Conservation (phyloP, 164 flowering plant genomes). For the Vitis amurensis region DNA sequence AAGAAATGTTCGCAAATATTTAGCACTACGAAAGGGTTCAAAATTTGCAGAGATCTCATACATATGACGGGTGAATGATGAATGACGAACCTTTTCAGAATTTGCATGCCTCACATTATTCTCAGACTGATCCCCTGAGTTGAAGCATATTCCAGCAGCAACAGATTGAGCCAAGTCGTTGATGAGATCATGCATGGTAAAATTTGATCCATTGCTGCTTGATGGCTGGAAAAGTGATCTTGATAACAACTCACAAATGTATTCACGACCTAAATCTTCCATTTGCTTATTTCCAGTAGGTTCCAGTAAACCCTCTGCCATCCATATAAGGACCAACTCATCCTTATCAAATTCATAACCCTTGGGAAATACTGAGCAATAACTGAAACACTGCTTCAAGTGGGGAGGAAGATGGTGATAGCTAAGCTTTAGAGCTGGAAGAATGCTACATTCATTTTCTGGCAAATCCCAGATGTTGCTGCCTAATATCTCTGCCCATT, state of each 20-base stretch:
- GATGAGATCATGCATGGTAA: slow-evolving; percentile 1
- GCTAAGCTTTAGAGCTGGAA: background rate
- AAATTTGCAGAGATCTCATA: too few species aligned
- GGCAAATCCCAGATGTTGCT: background rate
- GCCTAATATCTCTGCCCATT: too few species aligned
- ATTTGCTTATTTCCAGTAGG: background rate
- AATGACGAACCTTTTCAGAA: background rate
- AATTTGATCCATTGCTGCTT: background rate
- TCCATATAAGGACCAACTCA: background rate
- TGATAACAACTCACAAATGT: background rate
- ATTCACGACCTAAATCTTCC: background rate
- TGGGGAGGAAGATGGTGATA: background rate
- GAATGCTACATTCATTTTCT: background rate
- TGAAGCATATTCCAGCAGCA: background rate
- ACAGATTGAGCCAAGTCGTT: background rate
- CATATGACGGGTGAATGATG: background rate
- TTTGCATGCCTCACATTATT: background rate
- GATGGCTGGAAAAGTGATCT: slow-evolving; percentile 1
- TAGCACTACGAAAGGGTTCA: background rate
- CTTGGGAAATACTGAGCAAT: slow-evolving; percentile 11
- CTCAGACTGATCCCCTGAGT: too few species aligned
- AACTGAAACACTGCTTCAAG: slow-evolving; percentile 8
- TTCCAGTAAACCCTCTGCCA: background rate
- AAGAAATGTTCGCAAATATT: background rate
- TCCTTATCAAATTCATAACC: background rate